Evolutionary conservation across 768 basidiomycete species (phyloP), one percentile per base, ranked within the genome.

Genomic region (Lentinula boryana): DNA sequence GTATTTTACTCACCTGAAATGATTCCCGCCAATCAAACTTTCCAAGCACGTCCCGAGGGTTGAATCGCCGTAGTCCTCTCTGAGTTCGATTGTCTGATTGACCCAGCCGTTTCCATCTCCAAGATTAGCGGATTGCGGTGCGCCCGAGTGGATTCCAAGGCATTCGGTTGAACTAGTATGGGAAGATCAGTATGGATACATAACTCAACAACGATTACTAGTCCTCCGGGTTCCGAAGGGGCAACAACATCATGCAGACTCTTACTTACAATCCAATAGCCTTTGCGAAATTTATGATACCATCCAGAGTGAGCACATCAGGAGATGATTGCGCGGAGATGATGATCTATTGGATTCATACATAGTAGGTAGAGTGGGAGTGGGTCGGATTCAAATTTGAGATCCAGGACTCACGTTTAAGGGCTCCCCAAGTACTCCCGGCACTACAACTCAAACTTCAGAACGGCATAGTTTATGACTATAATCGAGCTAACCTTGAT

Each of bases 11-110:
- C 83, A 89, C 56, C 59, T 52, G 66, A 92, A 80, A 66, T 94
- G 93, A 67, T 89, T 84, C 7, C 92, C 93, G 1, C 92, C 92
- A 51, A 87, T 75, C 52, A 91, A 75, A 15, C 86, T 87, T 69
- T 95, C 92, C 53, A 85, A 69, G 68, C 92, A 94, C 2, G 91
- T 91, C 2, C 93, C 76, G 31, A 83, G 69, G 64, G 65, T 72
- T 0, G 83, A 75, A 65, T 93, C 79, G 2, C 84, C 84, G 67
- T 83, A 95, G 67, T 93, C 86, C 75, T 86, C 86, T 49, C 93
- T 82, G 35, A 93, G 80, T 69, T 88, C 84, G 15, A 87, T 80
- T 54, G 69, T 80, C 74, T 84, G 76, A 52, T 77, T 77, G 18
- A 72, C 70, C 21, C 61, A 78, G 2, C 90, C 91, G 63, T 85